phyloP scores from a whole-genome alignment of 2,329 filamentous ascomycete genomes.

The Daldinia sp. region DNA sequence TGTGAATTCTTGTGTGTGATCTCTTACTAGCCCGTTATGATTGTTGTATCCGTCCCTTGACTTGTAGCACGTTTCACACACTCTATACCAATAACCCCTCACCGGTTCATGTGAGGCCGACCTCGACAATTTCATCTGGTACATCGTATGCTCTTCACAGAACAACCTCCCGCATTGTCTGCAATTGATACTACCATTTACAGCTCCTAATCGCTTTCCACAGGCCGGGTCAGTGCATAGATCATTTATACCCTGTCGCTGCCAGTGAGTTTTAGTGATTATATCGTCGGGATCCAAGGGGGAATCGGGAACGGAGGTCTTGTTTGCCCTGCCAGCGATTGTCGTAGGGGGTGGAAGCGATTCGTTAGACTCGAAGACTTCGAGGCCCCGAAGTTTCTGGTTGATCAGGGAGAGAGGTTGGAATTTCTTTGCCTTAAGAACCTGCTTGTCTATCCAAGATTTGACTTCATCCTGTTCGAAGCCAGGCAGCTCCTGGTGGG shows the following conservation, averaged over 20 bases:
- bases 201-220: conserved; percentile 77
- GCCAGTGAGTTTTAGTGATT: conserved; percentile 90
- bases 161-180: conserved; percentile 92
- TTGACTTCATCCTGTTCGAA: conserved; percentile 93
- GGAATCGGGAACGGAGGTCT: conserved; percentile 50
- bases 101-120: conserved; percentile 90
- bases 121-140: conserved; percentile 96
- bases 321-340: conserved; percentile 46
- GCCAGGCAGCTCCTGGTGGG: conserved; percentile 87
- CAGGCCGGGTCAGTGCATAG: conserved; percentile 88
- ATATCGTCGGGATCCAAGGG: conserved; percentile 84
- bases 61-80: conserved; percentile 99
- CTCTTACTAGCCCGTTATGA: conserved; percentile 73
- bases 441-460: conserved; percentile 95
- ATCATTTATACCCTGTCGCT: conserved; percentile 76
- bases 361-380: conserved; percentile 94
- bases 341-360: conserved; percentile 54
- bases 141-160: conserved; percentile 98
- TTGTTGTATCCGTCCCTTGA: conserved; percentile 96
- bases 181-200: conserved; percentile 90
- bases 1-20: conserved; percentile 77
- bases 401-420: conserved; percentile 91
- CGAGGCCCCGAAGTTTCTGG: conserved; percentile 90
- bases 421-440: conserved; percentile 91
- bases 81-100: conserved; percentile 89